Evolutionary conservation across 2,329 filamentous ascomycete genomes (phyloP), one percentile per base, ranked within the genome.

Genomic region (Fusarium sp.): DNA sequence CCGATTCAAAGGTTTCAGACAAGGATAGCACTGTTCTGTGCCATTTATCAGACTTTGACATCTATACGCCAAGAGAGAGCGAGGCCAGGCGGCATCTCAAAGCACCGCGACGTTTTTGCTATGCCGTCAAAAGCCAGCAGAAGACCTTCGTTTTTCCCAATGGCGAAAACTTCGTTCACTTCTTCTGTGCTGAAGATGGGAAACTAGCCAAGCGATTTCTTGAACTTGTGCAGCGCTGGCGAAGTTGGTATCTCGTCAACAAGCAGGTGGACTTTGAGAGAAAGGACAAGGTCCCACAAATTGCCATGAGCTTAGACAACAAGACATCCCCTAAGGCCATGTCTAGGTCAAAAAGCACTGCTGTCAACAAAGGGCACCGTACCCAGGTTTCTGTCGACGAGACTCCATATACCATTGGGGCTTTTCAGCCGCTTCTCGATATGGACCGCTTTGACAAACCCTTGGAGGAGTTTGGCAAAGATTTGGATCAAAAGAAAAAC

Each of bases 61-160:
- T 97, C 47, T 97, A 97, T 79, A 87, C 85, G 2, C 91, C 93
- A 3, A 93, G 89, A 7, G 84, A 87, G 50, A 85, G 87, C 42
- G 89, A 93, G 69, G 80, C 88, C 66, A 84, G 87, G 36, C 91
- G 90, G 73, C 85, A 88, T 66, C 84, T 97, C 52, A 94, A 91
- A 72, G 91, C 94, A 1, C 95, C 95, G 0, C 97, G 96, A 78
- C 91, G 90, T 74, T 85, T 89, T 70, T 97, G 93, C 79, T 95
- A 92, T 73, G 94, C 93, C 1, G 85, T 98, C 71, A 97, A 97
- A 80, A 96, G 92, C 71, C 94, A 97, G 80, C 91, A 97, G 75
- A 97, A 95, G 78, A 91, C 91, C 0, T 89, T 87, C 58, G 89
- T 97, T 73, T 97, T 97, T 74, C 81, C 93, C 53, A 90, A 90